phyloP scores from a whole-genome alignment of 2,329 filamentous ascomycete species.

The Dactylellina leptospora region DNA sequence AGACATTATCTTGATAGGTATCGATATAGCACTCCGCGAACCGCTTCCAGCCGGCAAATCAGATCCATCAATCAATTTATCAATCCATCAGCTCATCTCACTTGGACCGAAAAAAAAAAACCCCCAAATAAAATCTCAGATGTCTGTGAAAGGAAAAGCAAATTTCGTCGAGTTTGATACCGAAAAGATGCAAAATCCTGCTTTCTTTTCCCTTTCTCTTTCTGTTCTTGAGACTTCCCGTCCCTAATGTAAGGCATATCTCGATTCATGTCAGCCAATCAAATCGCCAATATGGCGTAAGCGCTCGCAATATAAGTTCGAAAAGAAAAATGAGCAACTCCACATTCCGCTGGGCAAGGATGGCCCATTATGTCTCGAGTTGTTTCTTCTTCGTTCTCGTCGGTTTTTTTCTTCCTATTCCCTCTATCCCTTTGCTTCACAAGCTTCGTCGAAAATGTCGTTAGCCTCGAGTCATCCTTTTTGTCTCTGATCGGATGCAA shows the following conservation, averaged over 20 bases:
- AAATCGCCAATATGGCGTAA: slow-evolving; percentile 53
- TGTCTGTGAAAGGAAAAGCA: slow-evolving; percentile 13
- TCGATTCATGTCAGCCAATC: slow-evolving; percentile 47
- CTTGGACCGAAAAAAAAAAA: background rate
- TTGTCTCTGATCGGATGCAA: slow-evolving; percentile 27
- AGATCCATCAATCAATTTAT: slow-evolving; percentile 30
- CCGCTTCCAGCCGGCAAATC: slow-evolving; percentile 46
- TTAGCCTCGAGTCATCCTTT: slow-evolving; percentile 27
- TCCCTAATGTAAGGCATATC: slow-evolving; percentile 40
- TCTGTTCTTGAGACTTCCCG: slow-evolving; percentile 44
- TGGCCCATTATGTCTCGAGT: slow-evolving; percentile 33
- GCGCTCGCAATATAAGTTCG: slow-evolving; percentile 47
- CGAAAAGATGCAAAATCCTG: slow-evolving; percentile 33
- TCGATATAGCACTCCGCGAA: slow-evolving; percentile 34
- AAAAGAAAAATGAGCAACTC: slow-evolving; percentile 41
- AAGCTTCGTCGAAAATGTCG: slow-evolving; percentile 13
- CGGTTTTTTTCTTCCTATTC: too few relatives aligned
- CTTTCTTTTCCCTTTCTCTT: slow-evolving; percentile 24
- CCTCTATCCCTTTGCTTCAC: slow-evolving; percentile 19
- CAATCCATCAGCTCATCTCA: slow-evolving; percentile 4
- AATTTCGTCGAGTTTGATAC: slow-evolving; percentile 1
- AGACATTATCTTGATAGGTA: background rate
- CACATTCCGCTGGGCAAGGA: slow-evolving; percentile 53
- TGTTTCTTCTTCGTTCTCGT: slow-evolving; percentile 13
- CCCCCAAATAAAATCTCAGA: too few relatives aligned